These are phyloP conservation scores for Beauveria asiatica DNA, from an alignment of 2,329 filamentous ascomycete species.

Conservation along the genomic window DNA sequence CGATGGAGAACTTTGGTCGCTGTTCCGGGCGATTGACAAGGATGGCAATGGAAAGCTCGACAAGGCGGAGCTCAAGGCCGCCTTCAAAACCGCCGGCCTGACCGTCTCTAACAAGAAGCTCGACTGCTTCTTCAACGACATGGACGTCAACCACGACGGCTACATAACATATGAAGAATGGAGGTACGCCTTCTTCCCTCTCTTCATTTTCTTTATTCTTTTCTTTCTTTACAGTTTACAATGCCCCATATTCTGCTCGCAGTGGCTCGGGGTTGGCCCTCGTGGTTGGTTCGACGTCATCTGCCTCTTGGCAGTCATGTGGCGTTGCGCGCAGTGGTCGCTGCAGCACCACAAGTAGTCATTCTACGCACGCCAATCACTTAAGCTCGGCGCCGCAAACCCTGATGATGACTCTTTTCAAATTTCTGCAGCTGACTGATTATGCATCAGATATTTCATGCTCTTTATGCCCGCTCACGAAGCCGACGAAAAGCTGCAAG, in stretches of 20 bases:
- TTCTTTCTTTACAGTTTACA: background rate
- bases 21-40: constrained; percentile 82
- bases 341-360: background rate
- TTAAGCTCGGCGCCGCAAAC: background rate
- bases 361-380: background rate
- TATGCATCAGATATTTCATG: constrained; percentile 66
- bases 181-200: constrained; percentile 57
- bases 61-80: constrained; percentile 70
- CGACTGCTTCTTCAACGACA: constrained; percentile 77
- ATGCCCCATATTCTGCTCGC: background rate
- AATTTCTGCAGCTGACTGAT: constrained; percentile 1
- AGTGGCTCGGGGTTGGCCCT: background rate
- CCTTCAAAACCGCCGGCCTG: constrained; percentile 71
- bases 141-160: constrained; percentile 84
- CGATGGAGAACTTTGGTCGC: constrained; percentile 69
- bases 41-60: constrained; percentile 81
- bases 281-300: constrained; percentile 14
- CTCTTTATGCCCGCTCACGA: constrained; percentile 69
- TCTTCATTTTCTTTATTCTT: constrained; percentile 11
- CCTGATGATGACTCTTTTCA: background rate
- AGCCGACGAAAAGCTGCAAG: constrained; percentile 62
- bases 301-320: constrained; percentile 19
- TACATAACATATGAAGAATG: constrained; percentile 89
- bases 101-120: constrained; percentile 69
- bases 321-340: constrained; percentile 4